These are phyloP conservation scores for Boletus bicolor DNA, from an alignment of 768 basidiomycete species.

Conservation along the genomic window DNA sequence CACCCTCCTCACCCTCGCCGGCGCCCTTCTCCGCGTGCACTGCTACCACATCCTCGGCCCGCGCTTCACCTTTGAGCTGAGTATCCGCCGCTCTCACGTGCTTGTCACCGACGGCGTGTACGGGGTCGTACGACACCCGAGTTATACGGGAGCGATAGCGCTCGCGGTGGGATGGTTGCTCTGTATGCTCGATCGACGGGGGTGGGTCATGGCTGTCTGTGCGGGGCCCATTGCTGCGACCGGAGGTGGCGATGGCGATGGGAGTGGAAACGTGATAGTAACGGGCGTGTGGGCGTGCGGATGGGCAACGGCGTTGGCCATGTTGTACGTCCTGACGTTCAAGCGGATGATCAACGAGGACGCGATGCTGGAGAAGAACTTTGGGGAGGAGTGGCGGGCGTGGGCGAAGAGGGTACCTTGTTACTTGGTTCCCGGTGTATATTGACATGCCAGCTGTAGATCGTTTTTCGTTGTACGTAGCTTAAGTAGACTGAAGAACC, in stretches of 20 bases:
- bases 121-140: constrained; percentile 31
- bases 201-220: constrained; percentile 1
- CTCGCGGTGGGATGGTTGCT: constrained; percentile 1
- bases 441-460: not conserved
- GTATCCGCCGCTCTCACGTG: constrained; percentile 16
- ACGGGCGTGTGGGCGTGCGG: not conserved
- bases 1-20: not conserved
- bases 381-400: constrained; percentile 25
- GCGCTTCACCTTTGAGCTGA: constrained; percentile 28
- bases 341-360: constrained; percentile 27
- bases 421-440: constrained; percentile 21
- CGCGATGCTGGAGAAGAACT: constrained; percentile 21
- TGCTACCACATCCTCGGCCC: constrained; percentile 24
- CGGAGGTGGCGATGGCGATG: not conserved
- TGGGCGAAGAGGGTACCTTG: constrained; percentile 22
- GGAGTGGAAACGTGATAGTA: not conserved
- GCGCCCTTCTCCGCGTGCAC: constrained; percentile 13
- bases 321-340: not conserved
- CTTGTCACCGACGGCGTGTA: constrained; percentile 30
- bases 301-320: not conserved
- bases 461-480: too few relatives aligned
- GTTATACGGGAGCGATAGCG: constrained; percentile 13
- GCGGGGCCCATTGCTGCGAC: not conserved
- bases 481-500: too few relatives aligned
- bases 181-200: constrained; percentile 4